Conservation (phyloP, 2,329 filamentous ascomycete genomes). For the Basipetospora chlamydospora region DNA sequence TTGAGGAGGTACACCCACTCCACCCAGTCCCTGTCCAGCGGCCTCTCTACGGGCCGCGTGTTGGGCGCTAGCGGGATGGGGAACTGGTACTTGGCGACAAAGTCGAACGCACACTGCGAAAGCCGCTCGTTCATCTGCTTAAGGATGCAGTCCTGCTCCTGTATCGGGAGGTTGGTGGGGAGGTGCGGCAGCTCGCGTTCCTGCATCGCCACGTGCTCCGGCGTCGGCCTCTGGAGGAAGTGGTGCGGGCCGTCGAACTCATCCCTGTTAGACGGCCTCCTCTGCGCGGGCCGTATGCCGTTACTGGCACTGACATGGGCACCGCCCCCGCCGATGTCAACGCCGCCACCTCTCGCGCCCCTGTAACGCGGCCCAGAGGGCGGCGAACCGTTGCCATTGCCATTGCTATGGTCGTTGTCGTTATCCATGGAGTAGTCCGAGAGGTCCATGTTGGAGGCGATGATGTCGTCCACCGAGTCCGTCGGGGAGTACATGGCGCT, state of each 20-base stretch:
- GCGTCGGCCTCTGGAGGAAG: conserved; percentile 57
- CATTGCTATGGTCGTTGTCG: no score
- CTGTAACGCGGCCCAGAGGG: conserved; percentile 11
- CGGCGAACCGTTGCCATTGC: conserved; percentile 21
- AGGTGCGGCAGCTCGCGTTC: conserved; percentile 70
- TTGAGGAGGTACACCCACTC: conserved; percentile 86
- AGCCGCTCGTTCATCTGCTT: conserved; percentile 71
- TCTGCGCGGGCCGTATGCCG: conserved; percentile 30
- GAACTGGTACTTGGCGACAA: conserved; percentile 83
- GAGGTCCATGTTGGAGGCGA: conserved; percentile 40
- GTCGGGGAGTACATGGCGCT: conserved; percentile 32
- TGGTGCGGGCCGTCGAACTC: conserved; percentile 84
- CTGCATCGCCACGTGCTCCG: conserved; percentile 58
- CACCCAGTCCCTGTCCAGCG: conserved; percentile 74
- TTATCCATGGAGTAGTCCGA: conserved; percentile 48
- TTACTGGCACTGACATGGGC: no score
- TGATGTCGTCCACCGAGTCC: conserved; percentile 43
- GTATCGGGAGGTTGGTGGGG: conserved; percentile 66
- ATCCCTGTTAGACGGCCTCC: conserved; percentile 66
- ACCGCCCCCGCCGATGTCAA: conserved; percentile 1
- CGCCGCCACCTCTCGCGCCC: conserved; percentile 7
- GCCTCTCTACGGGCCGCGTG: conserved; percentile 60
- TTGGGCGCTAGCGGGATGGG: conserved; percentile 73
- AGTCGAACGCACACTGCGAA: conserved; percentile 77
- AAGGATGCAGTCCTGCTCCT: conserved; percentile 73